Base-by-base conservation (phyloP, 768 basidiomycete genomes). In the Psilocybe cyanescens region DNA sequence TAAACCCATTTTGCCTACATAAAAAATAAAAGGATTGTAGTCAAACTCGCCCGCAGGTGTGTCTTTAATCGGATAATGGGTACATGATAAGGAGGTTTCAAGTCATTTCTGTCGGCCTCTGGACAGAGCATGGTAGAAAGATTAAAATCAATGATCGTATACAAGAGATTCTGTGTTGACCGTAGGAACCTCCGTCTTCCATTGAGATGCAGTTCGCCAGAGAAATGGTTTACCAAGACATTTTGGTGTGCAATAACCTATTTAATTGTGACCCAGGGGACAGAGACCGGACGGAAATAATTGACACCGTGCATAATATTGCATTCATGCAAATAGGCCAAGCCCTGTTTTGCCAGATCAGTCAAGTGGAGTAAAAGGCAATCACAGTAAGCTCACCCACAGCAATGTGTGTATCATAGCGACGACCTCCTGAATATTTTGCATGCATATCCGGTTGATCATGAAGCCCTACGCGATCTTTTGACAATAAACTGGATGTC, bases 11-110 rank as follows among this genome's bases (percentile, higher is more conserved):
- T 55, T 57, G 11, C 66, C 66, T 14, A 73, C 69, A 39, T 71
- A 69, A 50, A 59, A 71, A 0, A 62, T 66, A 60, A 71, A 72
- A 0, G 70, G 72, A 41, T 73, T 53, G 55, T 67, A 71, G 31
- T 68, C 66, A 33, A 64, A 60, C 53, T 70, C 68, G 3, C 71
- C 72, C 50, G 71, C 64, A 5, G 12, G 8, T 2, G 66, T 61
- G 48, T 64, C 62, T 3, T 41, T 16, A 2, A 44, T 48, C 29
- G 24, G 17, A 8, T 48, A 56, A 30, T 51, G 48, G 24, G 49
- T 56, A 8, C 31, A 11, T n/a, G 17, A 68, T 67, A 50, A 51
- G 63, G 56, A 50, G 68, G n/a, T 57, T 41, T 17, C 50, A 47
- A 24, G 12, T 31, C 30, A 30, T 4, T n/a, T 30, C 49, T 35